Evolutionary conservation across 2,329 filamentous ascomycete species (phyloP), one percentile per base, ranked within the genome.

Genomic region (Talaromyces piceae): DNA sequence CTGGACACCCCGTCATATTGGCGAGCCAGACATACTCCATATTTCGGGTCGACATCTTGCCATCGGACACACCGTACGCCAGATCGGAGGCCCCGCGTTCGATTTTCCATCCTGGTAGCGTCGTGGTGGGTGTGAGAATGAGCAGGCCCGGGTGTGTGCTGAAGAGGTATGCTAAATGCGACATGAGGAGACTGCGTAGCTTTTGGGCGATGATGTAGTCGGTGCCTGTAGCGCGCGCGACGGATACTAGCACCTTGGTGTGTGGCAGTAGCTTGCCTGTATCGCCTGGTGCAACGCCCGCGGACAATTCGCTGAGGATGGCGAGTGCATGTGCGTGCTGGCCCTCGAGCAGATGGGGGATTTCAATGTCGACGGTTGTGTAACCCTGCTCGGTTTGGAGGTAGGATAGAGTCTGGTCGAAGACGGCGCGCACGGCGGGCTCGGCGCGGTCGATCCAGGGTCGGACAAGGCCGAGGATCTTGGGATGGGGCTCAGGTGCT

Each of bases 1-100:
- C 82, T 1, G 91, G 91, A 45, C 84, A 83, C 0, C 91, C 91
- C 0, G 77, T 81, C 59, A 89, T 84, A 68, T 96, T 96, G 5
- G 90, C 86, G 30, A 95, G 69, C 79, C 87, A 95, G 13, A 87
- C 83, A 68, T 88, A 95, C 67, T 85, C 81, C 88, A 95, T 95
- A 63, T 81, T 87, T 23, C 79, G 75, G n/a, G 95, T 73, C 13
- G 81, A 83, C 54, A 72, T 75, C 64, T 93, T 89, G 0, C 78
- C 84, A 65, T 96, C 86, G 31, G 78, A 84, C 58, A 88, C 73
- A 2, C 91, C 91, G 44, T 75, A 70, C 6, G 63, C 58, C 4
- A 82, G 64, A 61, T 90, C 83, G n/a, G 72, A 72, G 13, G 82
- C 73, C 37, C 87, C 83, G 7, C 73, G 76, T 1, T 75, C 68